These are phyloP conservation scores for Mucor circinelloides DNA, from an alignment of 371 early-diverging fungal genomes.

Conservation along the genomic window DNA sequence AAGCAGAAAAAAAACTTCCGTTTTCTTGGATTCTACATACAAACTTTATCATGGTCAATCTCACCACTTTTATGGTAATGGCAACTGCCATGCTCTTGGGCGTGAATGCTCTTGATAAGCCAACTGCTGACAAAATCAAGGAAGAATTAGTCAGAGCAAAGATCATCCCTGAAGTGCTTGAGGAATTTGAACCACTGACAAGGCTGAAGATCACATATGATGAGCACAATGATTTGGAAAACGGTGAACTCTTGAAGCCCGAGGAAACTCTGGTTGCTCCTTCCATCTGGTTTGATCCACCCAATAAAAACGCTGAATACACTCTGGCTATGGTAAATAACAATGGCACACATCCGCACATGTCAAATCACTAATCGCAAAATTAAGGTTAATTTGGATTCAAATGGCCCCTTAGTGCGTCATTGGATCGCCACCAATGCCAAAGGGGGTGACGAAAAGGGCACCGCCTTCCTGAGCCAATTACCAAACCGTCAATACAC, in stretches of 20 bases:
- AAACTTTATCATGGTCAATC: not conserved
- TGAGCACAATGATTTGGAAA: constrained; percentile 13
- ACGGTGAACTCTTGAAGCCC: constrained; percentile 27
- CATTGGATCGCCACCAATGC: constrained; percentile 40
- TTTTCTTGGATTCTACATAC: not conserved
- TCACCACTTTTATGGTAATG: constrained; percentile 3
- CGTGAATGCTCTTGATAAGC: constrained; percentile 10
- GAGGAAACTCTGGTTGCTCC: constrained; percentile 21
- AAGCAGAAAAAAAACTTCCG: not conserved
- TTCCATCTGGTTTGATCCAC: constrained; percentile 28
- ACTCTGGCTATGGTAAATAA: constrained; percentile 31
- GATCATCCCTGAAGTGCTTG: constrained; percentile 23
- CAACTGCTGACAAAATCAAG: constrained; percentile 3
- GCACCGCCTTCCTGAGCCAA: not conserved
- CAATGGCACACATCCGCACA: not conserved
- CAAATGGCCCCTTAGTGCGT: constrained; percentile 26
- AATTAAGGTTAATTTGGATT: constrained; percentile 31
- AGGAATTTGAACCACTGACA: constrained; percentile 21
- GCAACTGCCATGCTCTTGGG: constrained; percentile 10
- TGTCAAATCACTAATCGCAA: not conserved
- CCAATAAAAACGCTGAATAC: constrained; percentile 23
- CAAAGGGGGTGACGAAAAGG: constrained; percentile 4
- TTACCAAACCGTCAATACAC: not conserved
- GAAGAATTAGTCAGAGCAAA: constrained; percentile 6
- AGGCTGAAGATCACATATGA: constrained; percentile 29